Percentiles rank a stretch among this genome's conserved stretches.
These are phyloP conservation scores for Colletotrichum orchidophilum DNA, from an alignment of 2,329 filamentous ascomycete species.

Conservation along the genomic window DNA sequence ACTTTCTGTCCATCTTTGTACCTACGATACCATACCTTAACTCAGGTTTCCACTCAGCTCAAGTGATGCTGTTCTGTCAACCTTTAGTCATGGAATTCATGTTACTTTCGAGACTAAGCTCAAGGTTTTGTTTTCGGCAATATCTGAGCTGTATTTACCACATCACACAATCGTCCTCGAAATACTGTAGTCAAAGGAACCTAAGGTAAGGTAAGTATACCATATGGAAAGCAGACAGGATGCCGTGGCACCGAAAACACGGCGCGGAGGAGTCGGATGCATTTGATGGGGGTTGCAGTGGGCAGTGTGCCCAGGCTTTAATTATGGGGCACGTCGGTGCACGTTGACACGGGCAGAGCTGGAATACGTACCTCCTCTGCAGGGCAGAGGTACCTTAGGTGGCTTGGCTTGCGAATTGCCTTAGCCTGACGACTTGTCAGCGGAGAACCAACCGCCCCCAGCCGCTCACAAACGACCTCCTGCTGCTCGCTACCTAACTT, in stretches of 20 bases:
- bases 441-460: constrained; percentile 17
- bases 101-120: background rate
- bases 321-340: constrained; percentile 10
- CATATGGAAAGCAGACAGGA: background rate
- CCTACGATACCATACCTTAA: too few relatives aligned
- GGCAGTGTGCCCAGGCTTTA: background rate
- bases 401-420: constrained; percentile 21
- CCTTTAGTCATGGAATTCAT: background rate
- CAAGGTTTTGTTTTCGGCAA: background rate
- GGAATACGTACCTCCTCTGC: constrained; percentile 11
- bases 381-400: background rate
- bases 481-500: background rate
- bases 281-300: background rate
- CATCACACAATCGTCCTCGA: background rate
- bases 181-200: background rate
- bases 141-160: background rate
- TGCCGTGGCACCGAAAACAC: background rate
- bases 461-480: constrained; percentile 5
- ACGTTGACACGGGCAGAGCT: background rate
- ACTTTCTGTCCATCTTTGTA: background rate
- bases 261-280: constrained; percentile 18
- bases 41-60: background rate
- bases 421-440: constrained; percentile 16
- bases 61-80: background rate
- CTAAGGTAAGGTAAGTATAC: background rate